Conservation (phyloP, 2,329 filamentous ascomycete species). For the Nigrospora osmanthi region DNA sequence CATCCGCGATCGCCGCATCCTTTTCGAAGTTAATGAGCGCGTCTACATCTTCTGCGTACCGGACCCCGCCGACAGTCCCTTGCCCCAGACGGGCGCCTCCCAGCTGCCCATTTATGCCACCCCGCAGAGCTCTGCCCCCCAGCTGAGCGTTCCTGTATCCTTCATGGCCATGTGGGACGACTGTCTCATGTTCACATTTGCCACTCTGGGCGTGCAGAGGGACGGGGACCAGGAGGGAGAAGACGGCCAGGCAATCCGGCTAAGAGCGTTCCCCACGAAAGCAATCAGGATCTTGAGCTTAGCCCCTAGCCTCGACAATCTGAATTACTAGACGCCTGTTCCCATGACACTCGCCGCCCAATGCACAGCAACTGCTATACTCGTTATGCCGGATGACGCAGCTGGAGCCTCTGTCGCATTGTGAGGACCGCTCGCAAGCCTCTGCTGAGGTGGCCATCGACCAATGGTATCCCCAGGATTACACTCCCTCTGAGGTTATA, state of each 20-base stretch:
- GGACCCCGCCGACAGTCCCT: conserved; percentile 16
- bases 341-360: no score
- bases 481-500: no score
- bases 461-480: no score
- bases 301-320: background rate
- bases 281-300: conserved; percentile 8
- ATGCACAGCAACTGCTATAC: no score
- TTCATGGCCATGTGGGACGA: conserved; percentile 39
- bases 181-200: conserved; percentile 36
- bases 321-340: no score
- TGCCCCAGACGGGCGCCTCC: background rate
- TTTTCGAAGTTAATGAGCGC: conserved; percentile 33
- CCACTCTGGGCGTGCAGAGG: conserved; percentile 6
- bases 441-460: no score
- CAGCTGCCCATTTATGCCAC: background rate
- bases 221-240: background rate
- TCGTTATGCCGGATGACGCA: no score
- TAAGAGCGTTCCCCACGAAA: conserved; percentile 6
- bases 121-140: conserved; percentile 9
- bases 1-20: conserved; percentile 28
- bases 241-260: background rate
- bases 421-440: no score
- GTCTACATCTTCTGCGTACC: conserved; percentile 32
- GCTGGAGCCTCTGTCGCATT: no score
- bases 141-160: conserved; percentile 27